Percentiles rank a stretch among this genome's conserved stretches.
Evolutionary conservation across 2,329 filamentous ascomycete species (phyloP).

Genomic region (Dothideomycetes sp.): DNA sequence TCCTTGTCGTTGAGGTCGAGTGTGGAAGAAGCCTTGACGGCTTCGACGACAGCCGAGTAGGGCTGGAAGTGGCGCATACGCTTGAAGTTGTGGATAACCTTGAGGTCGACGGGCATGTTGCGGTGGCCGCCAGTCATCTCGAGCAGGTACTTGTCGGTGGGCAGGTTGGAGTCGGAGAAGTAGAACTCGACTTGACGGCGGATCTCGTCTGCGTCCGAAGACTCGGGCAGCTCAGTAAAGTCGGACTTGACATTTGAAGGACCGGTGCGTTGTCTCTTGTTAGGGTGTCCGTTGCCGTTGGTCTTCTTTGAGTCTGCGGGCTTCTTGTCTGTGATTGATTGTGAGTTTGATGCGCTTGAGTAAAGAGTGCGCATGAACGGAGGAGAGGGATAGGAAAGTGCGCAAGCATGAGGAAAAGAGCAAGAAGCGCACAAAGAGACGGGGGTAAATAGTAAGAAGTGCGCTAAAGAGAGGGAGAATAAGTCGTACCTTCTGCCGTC

Average conservation of each 20-base stretch:
- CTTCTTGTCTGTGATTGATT: background rate
- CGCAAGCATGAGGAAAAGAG: too few relatives aligned
- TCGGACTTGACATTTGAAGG: constrained; percentile 16
- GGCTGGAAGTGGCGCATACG: constrained; percentile 94
- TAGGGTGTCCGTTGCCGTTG: constrained; percentile 1
- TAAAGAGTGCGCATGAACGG: too few relatives aligned
- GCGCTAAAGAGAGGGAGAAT: too few relatives aligned
- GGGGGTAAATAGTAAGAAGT: too few relatives aligned
- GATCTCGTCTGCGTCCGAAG: constrained; percentile 69
- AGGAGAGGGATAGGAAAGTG: too few relatives aligned
- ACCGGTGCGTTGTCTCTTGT: constrained; percentile 4
- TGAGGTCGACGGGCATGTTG: constrained; percentile 72
- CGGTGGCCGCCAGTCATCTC: constrained; percentile 62
- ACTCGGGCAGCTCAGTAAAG: constrained; percentile 47
- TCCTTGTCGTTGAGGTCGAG: constrained; percentile 67
- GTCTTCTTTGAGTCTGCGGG: background rate
- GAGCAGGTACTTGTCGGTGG: constrained; percentile 80
- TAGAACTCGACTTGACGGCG: constrained; percentile 94
- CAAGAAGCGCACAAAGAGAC: too few relatives aligned
- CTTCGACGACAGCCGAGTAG: constrained; percentile 70
- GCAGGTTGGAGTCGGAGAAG: constrained; percentile 85
- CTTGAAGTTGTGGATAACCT: constrained; percentile 74
- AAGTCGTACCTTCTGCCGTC: constrained; percentile 2
- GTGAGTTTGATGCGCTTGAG: background rate
- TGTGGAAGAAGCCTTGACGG: constrained; percentile 64